Percentiles rank a stretch among this genome's conserved stretches.
Conservation (phyloP, 2,329 filamentous ascomycete genomes). For the Thielaviopsis musarum region DNA sequence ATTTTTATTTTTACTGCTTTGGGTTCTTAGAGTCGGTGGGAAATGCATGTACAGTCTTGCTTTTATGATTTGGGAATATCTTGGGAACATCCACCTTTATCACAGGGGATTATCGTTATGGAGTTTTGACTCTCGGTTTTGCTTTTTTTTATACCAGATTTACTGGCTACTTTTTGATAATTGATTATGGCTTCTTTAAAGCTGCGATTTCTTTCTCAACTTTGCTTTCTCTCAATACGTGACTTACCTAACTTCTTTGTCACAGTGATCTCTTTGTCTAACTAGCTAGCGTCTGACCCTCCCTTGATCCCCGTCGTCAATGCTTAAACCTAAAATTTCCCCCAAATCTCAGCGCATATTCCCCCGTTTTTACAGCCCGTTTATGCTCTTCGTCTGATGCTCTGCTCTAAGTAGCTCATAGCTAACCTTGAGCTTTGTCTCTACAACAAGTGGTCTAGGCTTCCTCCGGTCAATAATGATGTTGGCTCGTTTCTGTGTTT, state of each 20-base stretch:
- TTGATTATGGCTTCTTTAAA: background rate
- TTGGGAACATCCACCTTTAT: background rate
- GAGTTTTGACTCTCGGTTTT: background rate
- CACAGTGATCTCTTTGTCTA: background rate
- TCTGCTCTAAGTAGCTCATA: background rate
- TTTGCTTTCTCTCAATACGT: background rate
- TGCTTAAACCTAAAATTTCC: background rate
- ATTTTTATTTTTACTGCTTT: background rate
- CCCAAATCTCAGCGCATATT: background rate
- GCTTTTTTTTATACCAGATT: background rate
- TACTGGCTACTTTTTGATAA: background rate
- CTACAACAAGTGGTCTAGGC: background rate
- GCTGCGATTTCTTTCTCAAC: background rate
- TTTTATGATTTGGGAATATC: slow-evolving; percentile 6
- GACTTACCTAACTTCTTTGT: background rate
- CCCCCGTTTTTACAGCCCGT: background rate
- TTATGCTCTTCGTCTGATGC: background rate
- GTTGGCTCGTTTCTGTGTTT: too few species aligned
- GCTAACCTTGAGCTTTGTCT: too few species aligned
- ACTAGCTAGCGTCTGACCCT: background rate
- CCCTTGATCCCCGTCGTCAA: background rate
- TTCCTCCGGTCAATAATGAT: background rate
- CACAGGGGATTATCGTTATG: slow-evolving; percentile 4
- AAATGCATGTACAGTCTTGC: slow-evolving; percentile 12
- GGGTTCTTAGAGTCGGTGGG: slow-evolving; percentile 1